Evolutionary conservation across 73 alveolate species (phyloP).

Genomic region (Urostyla sp.): DNA sequence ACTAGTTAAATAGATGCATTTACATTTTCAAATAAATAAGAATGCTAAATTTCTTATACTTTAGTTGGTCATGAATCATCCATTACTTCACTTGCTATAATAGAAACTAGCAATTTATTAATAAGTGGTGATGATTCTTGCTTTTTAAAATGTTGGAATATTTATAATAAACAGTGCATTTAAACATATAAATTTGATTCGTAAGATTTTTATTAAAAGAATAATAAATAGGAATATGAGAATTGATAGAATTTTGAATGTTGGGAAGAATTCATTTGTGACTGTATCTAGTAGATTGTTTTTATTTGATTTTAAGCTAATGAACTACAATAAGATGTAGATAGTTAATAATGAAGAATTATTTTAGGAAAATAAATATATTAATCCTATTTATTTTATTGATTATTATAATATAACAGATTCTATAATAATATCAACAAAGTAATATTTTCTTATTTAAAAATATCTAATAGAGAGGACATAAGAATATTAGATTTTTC

Average conservation of each 20-base stretch:
- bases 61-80: conserved; percentile 28
- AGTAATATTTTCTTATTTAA: not conserved
- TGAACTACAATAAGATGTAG: conserved; percentile 23
- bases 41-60: not conserved
- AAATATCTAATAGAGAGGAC: conserved; percentile 5
- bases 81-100: conserved; percentile 7
- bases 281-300: conserved; percentile 23
- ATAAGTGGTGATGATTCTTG: conserved; percentile 1
- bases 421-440: not conserved
- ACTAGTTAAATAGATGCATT: conserved; percentile 11
- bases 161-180: not conserved
- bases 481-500: conserved; percentile 31
- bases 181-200: conserved; percentile 22
- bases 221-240: not conserved
- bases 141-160: conserved; percentile 14
- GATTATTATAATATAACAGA: not conserved
- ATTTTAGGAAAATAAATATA: not conserved
- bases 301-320: not conserved
- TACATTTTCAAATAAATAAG: conserved; percentile 4
- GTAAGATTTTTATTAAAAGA: not conserved
- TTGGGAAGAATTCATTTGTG: not conserved
- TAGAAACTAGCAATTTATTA: conserved; percentile 20
- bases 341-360: not conserved
- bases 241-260: not conserved
- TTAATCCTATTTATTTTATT: not conserved